Evolutionary conservation across 2,329 filamentous ascomycete species (phyloP).

Genomic region (Colletotrichum tropicale): DNA sequence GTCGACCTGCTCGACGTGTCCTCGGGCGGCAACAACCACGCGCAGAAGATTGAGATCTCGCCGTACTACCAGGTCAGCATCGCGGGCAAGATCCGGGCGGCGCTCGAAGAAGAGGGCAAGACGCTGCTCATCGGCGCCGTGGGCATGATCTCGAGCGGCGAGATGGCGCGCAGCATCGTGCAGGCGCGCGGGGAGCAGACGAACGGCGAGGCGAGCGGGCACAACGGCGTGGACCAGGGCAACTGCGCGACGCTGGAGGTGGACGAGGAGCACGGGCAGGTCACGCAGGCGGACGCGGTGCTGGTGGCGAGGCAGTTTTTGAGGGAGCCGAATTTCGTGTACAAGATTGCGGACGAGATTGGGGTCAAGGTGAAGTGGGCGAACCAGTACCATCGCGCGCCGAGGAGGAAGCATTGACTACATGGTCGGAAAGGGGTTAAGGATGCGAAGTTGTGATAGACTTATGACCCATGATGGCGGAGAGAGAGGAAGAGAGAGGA

Average conservation of each 20-base stretch:
- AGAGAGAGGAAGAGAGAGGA: not conserved
- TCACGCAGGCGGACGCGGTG: conserved; percentile 68
- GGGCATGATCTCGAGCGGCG: conserved; percentile 72
- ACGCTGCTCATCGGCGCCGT: conserved; percentile 74
- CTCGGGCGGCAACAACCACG: conserved; percentile 71
- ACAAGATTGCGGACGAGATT: conserved; percentile 74
- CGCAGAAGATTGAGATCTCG: conserved; percentile 63
- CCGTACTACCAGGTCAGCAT: conserved; percentile 78
- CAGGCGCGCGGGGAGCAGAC: conserved; percentile 44
- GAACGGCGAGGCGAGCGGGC: conserved; percentile 37
- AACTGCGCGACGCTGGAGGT: conserved; percentile 36
- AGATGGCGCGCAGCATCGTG: conserved; percentile 65
- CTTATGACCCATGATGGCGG: not conserved
- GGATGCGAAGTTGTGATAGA: not conserved
- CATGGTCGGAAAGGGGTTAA: not conserved
- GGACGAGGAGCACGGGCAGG: conserved; percentile 40
- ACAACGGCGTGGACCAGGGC: not conserved
- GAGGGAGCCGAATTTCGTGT: conserved; percentile 80
- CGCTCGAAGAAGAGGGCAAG: conserved; percentile 52
- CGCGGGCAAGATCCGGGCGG: conserved; percentile 73
- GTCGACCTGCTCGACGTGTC: conserved; percentile 86
- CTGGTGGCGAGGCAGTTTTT: conserved; percentile 79
- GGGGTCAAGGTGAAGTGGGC: conserved; percentile 75
- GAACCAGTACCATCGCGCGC: conserved; percentile 62
- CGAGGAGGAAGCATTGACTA: conserved; percentile 28